These are phyloP conservation scores for Pseudogymnoascus sp. DNA, from an alignment of 2,329 filamentous ascomycete species.

Conservation along the genomic window DNA sequence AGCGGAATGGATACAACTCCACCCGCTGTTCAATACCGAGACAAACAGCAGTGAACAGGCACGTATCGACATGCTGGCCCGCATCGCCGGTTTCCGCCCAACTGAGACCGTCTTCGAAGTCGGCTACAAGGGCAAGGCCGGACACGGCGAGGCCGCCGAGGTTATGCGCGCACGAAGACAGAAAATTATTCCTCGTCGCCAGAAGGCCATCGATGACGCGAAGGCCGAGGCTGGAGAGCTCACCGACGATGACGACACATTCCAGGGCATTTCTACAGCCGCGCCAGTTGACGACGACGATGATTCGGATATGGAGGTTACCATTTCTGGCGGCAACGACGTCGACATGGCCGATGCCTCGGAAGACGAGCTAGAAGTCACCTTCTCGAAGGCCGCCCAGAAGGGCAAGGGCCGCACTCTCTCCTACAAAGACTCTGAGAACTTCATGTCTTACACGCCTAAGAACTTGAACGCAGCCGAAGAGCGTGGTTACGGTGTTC, in stretches of 20 bases:
- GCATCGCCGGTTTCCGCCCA: slow-evolving; percentile 81
- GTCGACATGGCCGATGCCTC: slow-evolving; percentile 53
- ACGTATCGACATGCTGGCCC: slow-evolving; percentile 77
- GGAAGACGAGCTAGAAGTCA: slow-evolving; percentile 59
- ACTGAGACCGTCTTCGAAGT: slow-evolving; percentile 96
- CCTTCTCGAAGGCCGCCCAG: slow-evolving; percentile 54
- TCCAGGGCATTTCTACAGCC: slow-evolving; percentile 12
- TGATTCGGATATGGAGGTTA: slow-evolving; percentile 32
- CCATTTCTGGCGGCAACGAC: slow-evolving; percentile 29
- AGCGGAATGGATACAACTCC: slow-evolving; percentile 64
- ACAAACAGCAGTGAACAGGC: slow-evolving; percentile 59
- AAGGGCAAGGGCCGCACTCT: slow-evolving; percentile 48
- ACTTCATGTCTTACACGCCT: slow-evolving; percentile 95
- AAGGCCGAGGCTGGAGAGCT: slow-evolving; percentile 31
- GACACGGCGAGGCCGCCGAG: slow-evolving; percentile 58
- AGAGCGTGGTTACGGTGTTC: slow-evolving; percentile 88
- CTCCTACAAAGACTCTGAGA: slow-evolving; percentile 74
- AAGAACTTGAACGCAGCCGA: slow-evolving; percentile 73
- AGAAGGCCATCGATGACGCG: slow-evolving; percentile 34
- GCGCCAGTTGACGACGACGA: slow-evolving; percentile 25
- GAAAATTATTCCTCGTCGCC: slow-evolving; percentile 54
- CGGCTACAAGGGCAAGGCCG: slow-evolving; percentile 60
- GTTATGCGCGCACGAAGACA: slow-evolving; percentile 66
- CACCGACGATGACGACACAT: slow-evolving; percentile 26
- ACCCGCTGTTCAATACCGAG: slow-evolving; percentile 71